Conservation (phyloP, 192 early-diverging fungal genomes). For the Backusella psychrophila region DNA sequence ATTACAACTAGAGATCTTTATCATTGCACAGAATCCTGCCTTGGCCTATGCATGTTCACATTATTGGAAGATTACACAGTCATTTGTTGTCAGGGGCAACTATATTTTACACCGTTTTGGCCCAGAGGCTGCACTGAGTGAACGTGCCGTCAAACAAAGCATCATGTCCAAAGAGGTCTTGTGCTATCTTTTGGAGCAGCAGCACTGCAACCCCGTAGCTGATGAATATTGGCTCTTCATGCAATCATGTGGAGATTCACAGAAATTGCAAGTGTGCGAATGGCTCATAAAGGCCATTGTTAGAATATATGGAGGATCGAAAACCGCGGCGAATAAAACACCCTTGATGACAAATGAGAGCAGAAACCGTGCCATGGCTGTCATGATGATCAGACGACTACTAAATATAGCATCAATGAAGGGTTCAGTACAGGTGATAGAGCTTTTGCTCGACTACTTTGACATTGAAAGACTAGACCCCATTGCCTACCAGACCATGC, state of each 20-base stretch:
- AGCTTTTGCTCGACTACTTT: constrained; percentile 18
- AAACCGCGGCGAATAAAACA: background rate
- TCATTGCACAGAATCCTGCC: constrained; percentile 30
- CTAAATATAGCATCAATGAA: constrained; percentile 23
- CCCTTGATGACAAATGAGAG: background rate
- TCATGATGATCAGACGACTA: constrained; percentile 7
- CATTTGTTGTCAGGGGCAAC: constrained; percentile 25
- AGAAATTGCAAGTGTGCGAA: background rate
- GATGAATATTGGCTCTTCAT: constrained; percentile 23
- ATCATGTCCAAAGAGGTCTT: constrained; percentile 12
- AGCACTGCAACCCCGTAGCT: constrained; percentile 13
- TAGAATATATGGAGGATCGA: background rate
- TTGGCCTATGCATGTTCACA: constrained; percentile 1
- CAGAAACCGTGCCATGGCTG: background rate
- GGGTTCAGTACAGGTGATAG: constrained; percentile 23
- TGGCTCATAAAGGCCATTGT: background rate
- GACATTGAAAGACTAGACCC: constrained; percentile 5
- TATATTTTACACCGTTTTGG: constrained; percentile 29
- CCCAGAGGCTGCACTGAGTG: background rate
- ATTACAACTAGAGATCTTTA: constrained; percentile 32
- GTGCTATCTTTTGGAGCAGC: constrained; percentile 15
- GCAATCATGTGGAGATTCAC: background rate
- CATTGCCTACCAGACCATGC: constrained; percentile 3
- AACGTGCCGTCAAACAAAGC: constrained; percentile 7
- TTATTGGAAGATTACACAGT: constrained; percentile 19